Percentiles rank a stretch among this genome's conserved stretches.
Conservation (phyloP, 495 filamentous ascomycete genomes). For the Aspergillus sclerotioniger region DNA sequence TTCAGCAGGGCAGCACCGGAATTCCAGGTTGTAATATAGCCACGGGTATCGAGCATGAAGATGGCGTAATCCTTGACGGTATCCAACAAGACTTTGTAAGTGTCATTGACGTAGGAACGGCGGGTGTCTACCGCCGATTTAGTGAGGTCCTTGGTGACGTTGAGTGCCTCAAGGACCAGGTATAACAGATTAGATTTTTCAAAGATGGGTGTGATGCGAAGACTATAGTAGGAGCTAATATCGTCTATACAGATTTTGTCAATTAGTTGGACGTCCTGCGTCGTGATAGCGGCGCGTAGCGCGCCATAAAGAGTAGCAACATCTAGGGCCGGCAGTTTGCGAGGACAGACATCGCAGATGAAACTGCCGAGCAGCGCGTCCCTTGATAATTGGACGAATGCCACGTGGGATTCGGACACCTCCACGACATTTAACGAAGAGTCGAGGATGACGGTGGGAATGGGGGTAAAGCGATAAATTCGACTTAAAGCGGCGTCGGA, state of each 20-base stretch:
- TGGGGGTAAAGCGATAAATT: slow-evolving; percentile 50
- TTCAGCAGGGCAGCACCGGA: slow-evolving; percentile 58
- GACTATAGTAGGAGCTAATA: slow-evolving; percentile 27
- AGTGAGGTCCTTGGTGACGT: slow-evolving; percentile 24
- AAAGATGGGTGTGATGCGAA: slow-evolving; percentile 54
- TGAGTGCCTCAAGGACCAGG: slow-evolving; percentile 47
- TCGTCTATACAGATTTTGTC: slow-evolving; percentile 28
- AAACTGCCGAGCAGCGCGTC: slow-evolving; percentile 41
- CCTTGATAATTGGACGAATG: slow-evolving; percentile 32
- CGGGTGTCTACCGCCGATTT: slow-evolving; percentile 24
- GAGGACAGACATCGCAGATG: slow-evolving; percentile 41
- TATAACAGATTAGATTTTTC: slow-evolving; percentile 44
- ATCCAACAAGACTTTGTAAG: slow-evolving; percentile 61
- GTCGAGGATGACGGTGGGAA: slow-evolving; percentile 50
- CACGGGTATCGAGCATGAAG: slow-evolving; percentile 61
- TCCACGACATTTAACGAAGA: slow-evolving; percentile 43
- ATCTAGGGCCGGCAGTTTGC: slow-evolving; percentile 33
- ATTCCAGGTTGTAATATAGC: slow-evolving; percentile 62
- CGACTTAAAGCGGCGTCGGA: slow-evolving; percentile 16
- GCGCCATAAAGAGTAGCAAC: slow-evolving; percentile 38
- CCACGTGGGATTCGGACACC: slow-evolving; percentile 50
- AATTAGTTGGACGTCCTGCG: slow-evolving; percentile 30
- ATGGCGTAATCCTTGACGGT: slow-evolving; percentile 67
- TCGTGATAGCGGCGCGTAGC: slow-evolving; percentile 45
- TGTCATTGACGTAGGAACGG: slow-evolving; percentile 53